phyloP scores from a whole-genome alignment of 148 eudicot genomes.

The Silene conica region DNA sequence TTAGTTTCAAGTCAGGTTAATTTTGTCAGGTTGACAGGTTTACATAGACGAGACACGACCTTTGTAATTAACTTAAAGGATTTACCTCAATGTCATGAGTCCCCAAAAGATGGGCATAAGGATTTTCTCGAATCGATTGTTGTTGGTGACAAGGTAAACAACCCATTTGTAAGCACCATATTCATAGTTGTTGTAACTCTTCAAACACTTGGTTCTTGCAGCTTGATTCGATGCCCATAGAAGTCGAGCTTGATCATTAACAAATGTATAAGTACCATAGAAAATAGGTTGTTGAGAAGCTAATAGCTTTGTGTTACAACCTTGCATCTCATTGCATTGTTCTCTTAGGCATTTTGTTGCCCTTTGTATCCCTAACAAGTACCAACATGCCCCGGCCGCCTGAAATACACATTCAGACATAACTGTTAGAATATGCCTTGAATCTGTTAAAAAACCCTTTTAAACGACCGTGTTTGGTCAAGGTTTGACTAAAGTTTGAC shows the following conservation, averaged over 20 bases:
- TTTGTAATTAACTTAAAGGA: too few species aligned
- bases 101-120: conserved; percentile 96
- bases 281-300: conserved; percentile 70
- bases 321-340: conserved; percentile 46
- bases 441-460: too few species aligned
- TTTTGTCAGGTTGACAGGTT: neutral
- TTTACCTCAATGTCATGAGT: conserved; percentile 78
- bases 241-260: conserved; percentile 41
- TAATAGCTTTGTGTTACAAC: conserved; percentile 42
- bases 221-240: conserved; percentile 49
- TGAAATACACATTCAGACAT: conserved; percentile 17
- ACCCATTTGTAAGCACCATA: conserved; percentile 93
- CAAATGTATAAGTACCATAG: conserved; percentile 41
- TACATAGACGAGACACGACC: neutral
- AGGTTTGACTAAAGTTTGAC: too few species aligned
- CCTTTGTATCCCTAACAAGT: conserved; percentile 81
- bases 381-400: conserved; percentile 99
- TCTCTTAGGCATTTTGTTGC: conserved; percentile 63
- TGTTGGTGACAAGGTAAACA: conserved; percentile 65
- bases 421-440: too few species aligned
- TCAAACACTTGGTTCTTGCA: conserved; percentile 53
- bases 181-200: conserved; percentile 41
- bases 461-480: too few species aligned
- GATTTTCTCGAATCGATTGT: conserved; percentile 73
- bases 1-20: neutral